A percentile compares a stretch with the other conserved stretches of the same genome.
phyloP scores from a whole-genome alignment of 306 rosid genomes.

The Gleditsia sinensis region DNA sequence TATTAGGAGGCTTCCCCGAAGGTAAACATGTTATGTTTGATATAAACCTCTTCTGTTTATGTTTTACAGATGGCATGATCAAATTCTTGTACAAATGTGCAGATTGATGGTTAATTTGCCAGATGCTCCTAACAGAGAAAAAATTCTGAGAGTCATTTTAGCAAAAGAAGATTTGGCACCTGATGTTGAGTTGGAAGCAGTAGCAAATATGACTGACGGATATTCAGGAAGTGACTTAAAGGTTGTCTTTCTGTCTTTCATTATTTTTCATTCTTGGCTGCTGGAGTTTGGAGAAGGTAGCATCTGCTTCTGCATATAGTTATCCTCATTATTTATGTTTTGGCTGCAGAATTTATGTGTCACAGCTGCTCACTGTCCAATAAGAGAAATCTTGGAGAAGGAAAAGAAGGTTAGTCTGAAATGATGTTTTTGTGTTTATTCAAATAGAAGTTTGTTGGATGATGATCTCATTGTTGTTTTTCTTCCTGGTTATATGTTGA shows the following conservation, averaged over 20 bases:
- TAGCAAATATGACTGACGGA: conserved; percentile 90
- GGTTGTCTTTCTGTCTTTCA: conserved; percentile 47
- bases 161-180: conserved; percentile 85
- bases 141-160: conserved; percentile 76
- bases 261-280: conserved; percentile 3
- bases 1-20: conserved; percentile 94
- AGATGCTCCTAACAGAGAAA: conserved; percentile 78
- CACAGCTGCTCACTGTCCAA: conserved; percentile 89
- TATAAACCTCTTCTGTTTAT: background rate
- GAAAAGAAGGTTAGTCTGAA: conserved; percentile 73
- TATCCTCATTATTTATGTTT: conserved; percentile 33
- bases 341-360: conserved; percentile 85
- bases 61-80: background rate
- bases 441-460: background rate
- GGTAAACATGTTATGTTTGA: conserved; percentile 48
- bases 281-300: conserved; percentile 26
- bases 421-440: background rate
- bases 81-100: conserved; percentile 30
- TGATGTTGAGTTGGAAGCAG: conserved; percentile 75
- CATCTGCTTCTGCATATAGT: background rate
- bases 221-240: conserved; percentile 97
- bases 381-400: conserved; percentile 85
- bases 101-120: conserved; percentile 98
- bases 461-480: background rate
- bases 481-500: background rate